Conservation (phyloP, 2,329 filamentous ascomycete genomes). For the Verticillium klebahnii region DNA sequence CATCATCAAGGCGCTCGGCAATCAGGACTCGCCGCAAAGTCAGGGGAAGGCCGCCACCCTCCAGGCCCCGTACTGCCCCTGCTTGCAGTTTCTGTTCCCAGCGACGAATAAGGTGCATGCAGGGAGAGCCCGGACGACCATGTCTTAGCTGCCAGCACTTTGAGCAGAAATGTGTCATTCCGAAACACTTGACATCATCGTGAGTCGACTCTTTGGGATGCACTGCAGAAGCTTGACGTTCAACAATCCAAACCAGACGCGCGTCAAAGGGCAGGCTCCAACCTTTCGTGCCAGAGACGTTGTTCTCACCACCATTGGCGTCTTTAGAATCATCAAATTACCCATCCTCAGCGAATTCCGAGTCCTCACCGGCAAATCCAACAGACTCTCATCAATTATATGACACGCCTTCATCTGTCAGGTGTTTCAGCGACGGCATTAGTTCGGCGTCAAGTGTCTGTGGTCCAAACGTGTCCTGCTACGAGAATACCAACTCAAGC, state of each 20-base stretch:
- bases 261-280: neutral
- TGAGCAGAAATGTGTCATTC: neutral
- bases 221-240: neutral
- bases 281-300: neutral
- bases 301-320: neutral
- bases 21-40: neutral
- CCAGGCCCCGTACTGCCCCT: neutral
- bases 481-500: neutral
- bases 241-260: neutral
- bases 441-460: neutral
- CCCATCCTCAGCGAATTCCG: neutral
- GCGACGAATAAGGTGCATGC: neutral
- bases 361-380: neutral
- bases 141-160: conserved; percentile 1
- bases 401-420: neutral
- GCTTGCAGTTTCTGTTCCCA: neutral
- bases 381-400: neutral
- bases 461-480: neutral
- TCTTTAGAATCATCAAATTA: neutral
- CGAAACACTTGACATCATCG: neutral
- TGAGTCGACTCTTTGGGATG: neutral
- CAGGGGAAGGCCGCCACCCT: neutral
- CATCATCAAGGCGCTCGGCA: neutral
- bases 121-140: neutral
- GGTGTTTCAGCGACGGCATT: neutral